Evolutionary conservation across 768 basidiomycete genomes (phyloP), one percentile per base, ranked within the genome.

Genomic region (Hygrophorus pudorinus): DNA sequence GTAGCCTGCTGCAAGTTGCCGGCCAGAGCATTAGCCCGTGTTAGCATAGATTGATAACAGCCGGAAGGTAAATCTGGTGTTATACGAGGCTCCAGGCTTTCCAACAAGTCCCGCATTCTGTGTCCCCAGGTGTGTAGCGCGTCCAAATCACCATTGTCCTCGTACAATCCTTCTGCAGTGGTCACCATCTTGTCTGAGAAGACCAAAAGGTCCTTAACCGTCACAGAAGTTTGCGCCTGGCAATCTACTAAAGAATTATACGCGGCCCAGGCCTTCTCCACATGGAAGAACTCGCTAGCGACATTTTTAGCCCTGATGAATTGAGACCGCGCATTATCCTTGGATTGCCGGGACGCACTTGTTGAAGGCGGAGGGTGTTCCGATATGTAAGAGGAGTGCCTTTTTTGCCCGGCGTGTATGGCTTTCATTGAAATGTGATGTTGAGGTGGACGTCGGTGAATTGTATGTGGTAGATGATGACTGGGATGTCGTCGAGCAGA

Each of bases 231-330:
- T 6, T 44, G 40, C 8, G 42, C 47, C 31, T 46, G 36, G 12
- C 48, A 48, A 13, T 48, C 38, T 36, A 45, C 47, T 18, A 56
- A 51, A n/a, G 49, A 32, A 42, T 53, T 47, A 52, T 68, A 75
- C 4, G 59, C 55, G 12, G 53, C 41, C 73, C 72, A 75, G 8
- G 67, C 67, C 8, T 58, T 49, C 16, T 69, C 62, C 29, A 65
- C 48, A 45, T 68, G 55, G 38, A 72, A 30, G 5, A 17, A 5
- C 8, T 47, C 40, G n/a, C 12, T 21, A n/a, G n/a, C 33, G 17
- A 35, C 4, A 35, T 17, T 17, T n/a, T 7, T 39, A 13, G 29
- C 31, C 24, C 12, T 17, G 21, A 39, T 10, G 37, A 14, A 38
- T 27, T 18, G 8, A 37, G 29, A 4, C 7, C 38, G 13, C 18